phyloP scores from a whole-genome alignment of 2,329 filamentous ascomycete genomes.

The Aplosporella prunicola region DNA sequence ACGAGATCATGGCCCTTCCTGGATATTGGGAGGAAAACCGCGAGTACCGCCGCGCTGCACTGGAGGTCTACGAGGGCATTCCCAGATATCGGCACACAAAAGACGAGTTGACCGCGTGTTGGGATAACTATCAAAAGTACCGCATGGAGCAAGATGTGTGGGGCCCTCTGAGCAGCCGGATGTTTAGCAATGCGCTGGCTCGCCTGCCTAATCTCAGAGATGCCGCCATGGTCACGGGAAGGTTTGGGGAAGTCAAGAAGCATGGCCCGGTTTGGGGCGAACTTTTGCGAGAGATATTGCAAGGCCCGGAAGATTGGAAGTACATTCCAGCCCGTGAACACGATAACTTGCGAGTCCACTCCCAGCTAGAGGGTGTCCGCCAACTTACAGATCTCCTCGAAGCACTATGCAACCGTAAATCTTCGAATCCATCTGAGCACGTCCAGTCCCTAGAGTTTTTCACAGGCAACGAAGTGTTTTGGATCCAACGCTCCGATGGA shows the following conservation, averaged over 20 bases:
- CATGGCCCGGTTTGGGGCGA: slow-evolving; percentile 7
- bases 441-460: slow-evolving; percentile 4
- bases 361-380: slow-evolving; percentile 4
- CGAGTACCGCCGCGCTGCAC: too few species aligned
- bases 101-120: slow-evolving; percentile 3
- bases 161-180: neutral
- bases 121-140: neutral
- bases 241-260: slow-evolving; percentile 3
- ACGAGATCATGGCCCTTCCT: slow-evolving; percentile 6
- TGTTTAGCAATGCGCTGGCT: slow-evolving; percentile 1
- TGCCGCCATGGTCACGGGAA: neutral
- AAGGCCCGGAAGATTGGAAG: slow-evolving; percentile 8
- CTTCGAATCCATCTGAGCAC: neutral
- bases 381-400: slow-evolving; percentile 5
- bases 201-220: slow-evolving; percentile 4
- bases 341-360: too few species aligned
- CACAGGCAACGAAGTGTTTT: slow-evolving; percentile 3
- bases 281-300: slow-evolving; percentile 3
- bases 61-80: too few species aligned
- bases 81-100: neutral
- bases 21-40: neutral
- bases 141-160: slow-evolving; percentile 10
- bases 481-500: slow-evolving; percentile 1
- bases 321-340: too few species aligned
- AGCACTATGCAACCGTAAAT: neutral